A percentile compares a stretch with the other conserved stretches of the same genome.
Conservation (phyloP, 257 asterid genomes). For the Lithospermum erythrorhizon region DNA sequence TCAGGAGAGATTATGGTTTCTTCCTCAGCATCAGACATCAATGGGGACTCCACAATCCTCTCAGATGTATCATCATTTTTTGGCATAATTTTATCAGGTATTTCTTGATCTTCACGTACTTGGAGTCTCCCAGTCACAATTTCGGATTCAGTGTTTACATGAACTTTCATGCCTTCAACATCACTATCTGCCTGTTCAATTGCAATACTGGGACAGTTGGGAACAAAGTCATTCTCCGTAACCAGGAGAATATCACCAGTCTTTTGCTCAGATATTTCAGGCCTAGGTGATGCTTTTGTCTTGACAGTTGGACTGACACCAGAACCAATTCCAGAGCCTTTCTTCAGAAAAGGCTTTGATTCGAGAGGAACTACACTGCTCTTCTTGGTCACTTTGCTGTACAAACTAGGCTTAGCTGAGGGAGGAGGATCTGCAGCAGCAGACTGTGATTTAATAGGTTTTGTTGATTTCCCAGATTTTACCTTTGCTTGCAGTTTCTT, state of each 20-base stretch:
- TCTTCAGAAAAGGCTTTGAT: slow-evolving; percentile 88
- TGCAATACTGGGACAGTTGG: slow-evolving; percentile 29
- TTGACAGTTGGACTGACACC: slow-evolving; percentile 34
- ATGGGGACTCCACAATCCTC: slow-evolving; percentile 24
- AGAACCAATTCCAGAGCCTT: slow-evolving; percentile 55
- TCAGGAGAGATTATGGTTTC: slow-evolving; percentile 72
- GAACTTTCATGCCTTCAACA: slow-evolving; percentile 20
- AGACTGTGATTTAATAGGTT: slow-evolving; percentile 35
- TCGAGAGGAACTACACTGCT: slow-evolving; percentile 89
- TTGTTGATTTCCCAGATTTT: slow-evolving; percentile 39
- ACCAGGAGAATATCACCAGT: slow-evolving; percentile 20
- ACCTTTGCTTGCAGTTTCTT: slow-evolving; percentile 44
- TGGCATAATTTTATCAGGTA: slow-evolving; percentile 23
- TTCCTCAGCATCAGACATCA: slow-evolving; percentile 38
- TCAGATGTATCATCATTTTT: slow-evolving; percentile 13
- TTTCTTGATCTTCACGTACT: slow-evolving; percentile 34
- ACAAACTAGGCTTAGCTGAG: slow-evolving; percentile 48
- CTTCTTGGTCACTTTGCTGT: slow-evolving; percentile 72
- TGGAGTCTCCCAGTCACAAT: slow-evolving; percentile 25
- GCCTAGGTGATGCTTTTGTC: slow-evolving; percentile 34
- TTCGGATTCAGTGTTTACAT: slow-evolving; percentile 16
- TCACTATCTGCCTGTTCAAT: slow-evolving; percentile 36
- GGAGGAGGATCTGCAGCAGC: slow-evolving; percentile 38
- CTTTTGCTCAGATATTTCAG: slow-evolving; percentile 33
- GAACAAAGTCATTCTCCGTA: slow-evolving; percentile 31